These are phyloP conservation scores for Suhomyces kunorum DNA, from an alignment of 1,139 yeast species.

Conservation along the genomic window DNA sequence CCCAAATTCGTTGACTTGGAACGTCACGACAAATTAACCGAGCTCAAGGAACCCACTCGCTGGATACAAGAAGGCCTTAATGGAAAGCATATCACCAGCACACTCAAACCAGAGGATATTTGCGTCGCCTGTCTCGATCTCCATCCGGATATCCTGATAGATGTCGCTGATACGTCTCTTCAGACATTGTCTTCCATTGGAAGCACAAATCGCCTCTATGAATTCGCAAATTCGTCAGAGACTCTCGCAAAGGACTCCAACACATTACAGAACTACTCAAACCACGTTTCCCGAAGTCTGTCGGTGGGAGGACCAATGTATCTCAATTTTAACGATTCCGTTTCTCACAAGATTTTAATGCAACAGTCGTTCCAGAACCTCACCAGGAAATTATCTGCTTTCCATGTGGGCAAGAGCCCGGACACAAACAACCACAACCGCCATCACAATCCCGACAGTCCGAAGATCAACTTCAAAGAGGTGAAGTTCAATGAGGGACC, in stretches of 20 bases:
- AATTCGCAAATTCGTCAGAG: conserved; percentile 1
- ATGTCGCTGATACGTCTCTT: conserved; percentile 8
- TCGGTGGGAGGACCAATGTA: conserved; percentile 31
- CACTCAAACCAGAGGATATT: conserved; percentile 34
- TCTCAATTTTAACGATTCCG: conserved; percentile 20
- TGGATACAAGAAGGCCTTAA: conserved; percentile 25
- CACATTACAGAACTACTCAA: conserved; percentile 3
- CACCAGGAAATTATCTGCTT: conserved; percentile 29
- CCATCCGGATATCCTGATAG: conserved; percentile 24
- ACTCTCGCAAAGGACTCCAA: conserved; percentile 2
- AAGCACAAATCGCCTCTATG: not conserved
- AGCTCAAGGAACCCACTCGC: conserved; percentile 38
- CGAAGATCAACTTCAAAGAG: conserved; percentile 31
- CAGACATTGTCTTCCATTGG: not conserved
- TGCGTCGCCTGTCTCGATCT: conserved; percentile 35
- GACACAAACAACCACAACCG: no score
- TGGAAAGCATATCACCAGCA: not conserved
- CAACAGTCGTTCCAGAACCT: conserved; percentile 19
- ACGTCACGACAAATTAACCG: conserved; percentile 36
- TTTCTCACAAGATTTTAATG: conserved; percentile 16
- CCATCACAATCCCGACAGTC: conserved; percentile 16
- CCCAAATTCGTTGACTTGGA: conserved; percentile 44
- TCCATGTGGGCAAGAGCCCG: conserved; percentile 27
- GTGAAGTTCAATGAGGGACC: conserved; percentile 25
- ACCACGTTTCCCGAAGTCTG: conserved; percentile 27